Evolutionary conservation across 306 rosid species (phyloP), one percentile per base, ranked within the genome.

Genomic region (Comarum palustre): DNA sequence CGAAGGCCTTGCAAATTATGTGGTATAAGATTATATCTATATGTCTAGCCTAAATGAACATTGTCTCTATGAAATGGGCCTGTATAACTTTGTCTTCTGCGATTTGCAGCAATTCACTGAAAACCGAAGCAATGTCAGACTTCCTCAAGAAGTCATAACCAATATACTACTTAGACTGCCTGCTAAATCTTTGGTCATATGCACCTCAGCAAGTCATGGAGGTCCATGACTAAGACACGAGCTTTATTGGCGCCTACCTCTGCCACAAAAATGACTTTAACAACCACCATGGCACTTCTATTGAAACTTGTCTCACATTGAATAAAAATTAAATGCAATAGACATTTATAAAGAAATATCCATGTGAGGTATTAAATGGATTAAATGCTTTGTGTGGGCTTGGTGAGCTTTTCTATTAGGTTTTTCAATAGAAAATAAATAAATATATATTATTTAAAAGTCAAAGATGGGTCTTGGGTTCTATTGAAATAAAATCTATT

Each of bases 161-260:
- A 57, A 57, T 1, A 24, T 57, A 25, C 4, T 57, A 13, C 15
- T 57, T 12, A 11, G 36, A 24, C 62, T 57, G 22, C 62, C 62
- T 8, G 4, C 4, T 25, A 57, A 57, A 25, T 57, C 62, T 24
- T 25, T 57, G 62, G 34, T 57, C 36, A 25, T 25, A 24, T 57
- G 62, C 34, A 57, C 62, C 8, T 57, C 62, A 57, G 62, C 62
- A 57, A 57, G 62, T 57, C 17, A 12, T 57, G 62, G 62, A 57
- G 34, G 7, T 57, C 62, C 32, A 57, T 24, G 36, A 55, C 12
- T 13, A 57, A 57, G 12, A 17, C 34, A 24, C 62, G 3, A 57
- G 34, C 62, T 57, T 57, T 57, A 57, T 57, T 24, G 7, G 62
- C 14, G 8, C 62, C 36, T 36, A 57, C 17, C 62, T 24, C 34